These are phyloP conservation scores for Sutorius eximius DNA, from an alignment of 1,284 basidiomycete species.

Conservation along the genomic window DNA sequence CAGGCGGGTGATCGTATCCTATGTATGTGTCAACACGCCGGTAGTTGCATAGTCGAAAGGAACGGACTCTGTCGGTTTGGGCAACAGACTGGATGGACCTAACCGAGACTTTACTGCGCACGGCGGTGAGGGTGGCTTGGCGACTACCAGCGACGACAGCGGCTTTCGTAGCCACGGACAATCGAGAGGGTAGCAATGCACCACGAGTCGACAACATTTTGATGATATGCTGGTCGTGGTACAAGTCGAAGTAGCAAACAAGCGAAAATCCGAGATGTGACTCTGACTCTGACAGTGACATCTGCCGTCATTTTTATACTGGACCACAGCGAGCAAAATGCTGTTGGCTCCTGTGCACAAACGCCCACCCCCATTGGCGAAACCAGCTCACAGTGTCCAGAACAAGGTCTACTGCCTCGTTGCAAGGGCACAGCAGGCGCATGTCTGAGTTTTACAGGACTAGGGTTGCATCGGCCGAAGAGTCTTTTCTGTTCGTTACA, in stretches of 20 bases:
- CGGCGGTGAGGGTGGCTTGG: constrained; percentile 43
- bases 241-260: not conserved
- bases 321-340: constrained; percentile 16
- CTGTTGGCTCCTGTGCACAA: constrained; percentile 26
- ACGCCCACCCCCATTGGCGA: constrained; percentile 8
- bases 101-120: constrained; percentile 33
- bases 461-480: not conserved
- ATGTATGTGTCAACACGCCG: constrained; percentile 6
- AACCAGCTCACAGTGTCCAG: constrained; percentile 12
- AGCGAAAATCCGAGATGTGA: not conserved
- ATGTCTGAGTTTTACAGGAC: constrained; percentile 1
- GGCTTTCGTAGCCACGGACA: constrained; percentile 29
- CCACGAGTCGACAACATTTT: constrained; percentile 31
- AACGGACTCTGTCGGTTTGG: constrained; percentile 36
- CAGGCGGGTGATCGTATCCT: constrained; percentile 93
- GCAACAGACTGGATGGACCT: constrained; percentile 35
- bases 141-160: constrained; percentile 50
- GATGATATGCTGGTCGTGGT: constrained; percentile 8
- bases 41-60: not conserved
- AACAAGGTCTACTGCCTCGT: not conserved
- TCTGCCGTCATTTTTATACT: constrained; percentile 4
- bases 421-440: not conserved
- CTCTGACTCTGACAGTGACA: too few species aligned
- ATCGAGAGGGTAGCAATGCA: constrained; percentile 18
- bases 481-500: not conserved